A percentile compares a stretch with the other conserved stretches of the same genome.
These are phyloP conservation scores for Sporobolus alterniflorus DNA, from an alignment of 202 grass and related monocot genomes.

Conservation along the genomic window DNA sequence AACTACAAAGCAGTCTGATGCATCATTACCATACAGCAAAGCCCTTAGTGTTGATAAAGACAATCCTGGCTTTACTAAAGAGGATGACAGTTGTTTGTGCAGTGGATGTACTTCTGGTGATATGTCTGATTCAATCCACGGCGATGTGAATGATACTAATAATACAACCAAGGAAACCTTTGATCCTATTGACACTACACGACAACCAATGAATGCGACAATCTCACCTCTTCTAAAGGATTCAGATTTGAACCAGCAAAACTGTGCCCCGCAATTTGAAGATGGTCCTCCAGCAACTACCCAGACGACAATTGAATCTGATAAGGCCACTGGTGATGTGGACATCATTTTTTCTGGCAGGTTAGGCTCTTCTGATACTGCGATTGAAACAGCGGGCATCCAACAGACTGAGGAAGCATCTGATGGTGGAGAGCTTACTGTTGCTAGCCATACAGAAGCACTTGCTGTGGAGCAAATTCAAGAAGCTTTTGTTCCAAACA, in stretches of 20 bases:
- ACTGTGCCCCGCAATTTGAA: neutral
- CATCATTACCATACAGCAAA: slow-evolving; percentile 4
- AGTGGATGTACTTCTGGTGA: slow-evolving; percentile 25
- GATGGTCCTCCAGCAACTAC: slow-evolving; percentile 17
- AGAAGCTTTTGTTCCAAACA: neutral
- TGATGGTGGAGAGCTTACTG: slow-evolving; percentile 1
- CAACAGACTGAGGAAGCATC: slow-evolving; percentile 9
- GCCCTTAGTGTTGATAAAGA: slow-evolving; percentile 23
- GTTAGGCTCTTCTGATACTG: slow-evolving; percentile 26
- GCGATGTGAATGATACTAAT: neutral
- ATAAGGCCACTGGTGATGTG: slow-evolving; percentile 18
- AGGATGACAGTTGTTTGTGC: slow-evolving; percentile 11
- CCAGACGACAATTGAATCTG: neutral
- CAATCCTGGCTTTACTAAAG: neutral
- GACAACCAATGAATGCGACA: neutral
- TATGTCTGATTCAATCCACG: slow-evolving; percentile 19
- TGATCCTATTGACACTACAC: neutral
- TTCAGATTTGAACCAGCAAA: slow-evolving; percentile 21
- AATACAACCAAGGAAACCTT: neutral
- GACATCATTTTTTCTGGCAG: neutral
- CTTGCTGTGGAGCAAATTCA: slow-evolving; percentile 25
- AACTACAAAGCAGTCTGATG: neutral
- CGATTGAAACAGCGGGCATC: slow-evolving; percentile 12
- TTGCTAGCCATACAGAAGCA: slow-evolving; percentile 7
- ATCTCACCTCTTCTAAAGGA: neutral